Conservation (phyloP, 768 basidiomycete genomes). For the Mycena galericulata region DNA sequence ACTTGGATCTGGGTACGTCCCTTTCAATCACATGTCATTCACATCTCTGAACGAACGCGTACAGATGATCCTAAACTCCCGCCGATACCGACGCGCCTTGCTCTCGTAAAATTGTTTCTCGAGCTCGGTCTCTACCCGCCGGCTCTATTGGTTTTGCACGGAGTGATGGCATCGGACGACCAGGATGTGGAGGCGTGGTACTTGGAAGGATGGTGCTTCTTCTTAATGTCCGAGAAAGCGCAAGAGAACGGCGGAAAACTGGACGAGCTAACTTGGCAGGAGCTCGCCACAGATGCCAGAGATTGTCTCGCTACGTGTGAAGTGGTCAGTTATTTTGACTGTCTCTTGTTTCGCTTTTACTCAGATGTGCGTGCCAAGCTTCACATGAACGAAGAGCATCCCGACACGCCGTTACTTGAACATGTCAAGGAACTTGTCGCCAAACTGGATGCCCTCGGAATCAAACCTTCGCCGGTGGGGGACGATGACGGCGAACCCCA, state of each 20-base stretch:
- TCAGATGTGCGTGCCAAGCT: constrained; percentile 58
- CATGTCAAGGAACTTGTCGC: constrained; percentile 81
- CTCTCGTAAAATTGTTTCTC: constrained; percentile 84
- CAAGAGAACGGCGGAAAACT: constrained; percentile 65
- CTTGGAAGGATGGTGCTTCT: constrained; percentile 95
- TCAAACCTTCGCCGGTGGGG: constrained; percentile 70
- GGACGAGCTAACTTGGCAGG: constrained; percentile 75
- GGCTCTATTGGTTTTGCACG: constrained; percentile 81
- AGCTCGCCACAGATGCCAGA: constrained; percentile 81
- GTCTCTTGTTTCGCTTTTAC: background rate
- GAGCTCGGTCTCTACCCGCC: constrained; percentile 79
- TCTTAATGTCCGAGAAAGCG: constrained; percentile 81
- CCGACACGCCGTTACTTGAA: constrained; percentile 79
- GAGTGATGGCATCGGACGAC: constrained; percentile 84
- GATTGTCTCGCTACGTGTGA: constrained; percentile 89
- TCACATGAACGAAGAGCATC: constrained; percentile 76
- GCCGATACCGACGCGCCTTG: constrained; percentile 76
- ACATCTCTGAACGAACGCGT: background rate
- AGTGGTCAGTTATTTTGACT: constrained; percentile 61
- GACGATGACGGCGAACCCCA: constrained; percentile 63
- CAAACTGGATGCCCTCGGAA: constrained; percentile 74
- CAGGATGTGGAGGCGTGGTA: constrained; percentile 94
- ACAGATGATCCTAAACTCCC: constrained; percentile 78
- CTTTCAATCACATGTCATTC: constrained; percentile 12
- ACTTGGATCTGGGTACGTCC: constrained; percentile 65